Evolutionary conservation across 148 eudicot species (phyloP).

Genomic region (Persicaria tinctoria): DNA sequence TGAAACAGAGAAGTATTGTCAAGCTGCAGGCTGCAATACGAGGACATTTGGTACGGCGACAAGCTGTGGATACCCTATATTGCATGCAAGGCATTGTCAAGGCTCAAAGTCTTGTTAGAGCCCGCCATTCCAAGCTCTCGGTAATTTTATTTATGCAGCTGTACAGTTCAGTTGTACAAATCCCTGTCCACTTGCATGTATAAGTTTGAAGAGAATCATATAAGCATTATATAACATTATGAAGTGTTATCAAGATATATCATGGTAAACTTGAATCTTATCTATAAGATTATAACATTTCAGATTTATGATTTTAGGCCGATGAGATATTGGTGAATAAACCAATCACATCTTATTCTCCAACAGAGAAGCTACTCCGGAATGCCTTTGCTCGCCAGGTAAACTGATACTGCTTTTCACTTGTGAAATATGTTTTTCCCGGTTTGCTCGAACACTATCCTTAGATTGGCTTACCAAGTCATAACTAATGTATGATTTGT

Average conservation of each 20-base stretch:
- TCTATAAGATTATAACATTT: neutral
- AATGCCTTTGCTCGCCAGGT: slow-evolving; percentile 88
- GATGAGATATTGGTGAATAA: slow-evolving; percentile 22
- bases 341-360: slow-evolving; percentile 27
- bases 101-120: slow-evolving; percentile 77
- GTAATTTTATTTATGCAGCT: slow-evolving; percentile 22
- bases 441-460: neutral
- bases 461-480: neutral
- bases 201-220: neutral
- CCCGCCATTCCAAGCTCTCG: slow-evolving; percentile 39
- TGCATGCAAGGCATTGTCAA: slow-evolving; percentile 82
- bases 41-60: slow-evolving; percentile 71
- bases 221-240: neutral
- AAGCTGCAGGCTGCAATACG: slow-evolving; percentile 90
- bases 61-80: slow-evolving; percentile 80
- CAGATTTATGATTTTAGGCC: slow-evolving; percentile 34
- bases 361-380: slow-evolving; percentile 59
- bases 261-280: neutral
- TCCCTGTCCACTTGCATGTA: neutral
- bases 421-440: neutral
- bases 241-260: neutral
- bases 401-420: slow-evolving; percentile 6
- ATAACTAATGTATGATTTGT: neutral
- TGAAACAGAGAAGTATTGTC: slow-evolving; percentile 46
- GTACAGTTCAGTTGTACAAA: neutral